Conservation (phyloP, 371 early-diverging fungal species). For the Aphelidium insulamus region DNA sequence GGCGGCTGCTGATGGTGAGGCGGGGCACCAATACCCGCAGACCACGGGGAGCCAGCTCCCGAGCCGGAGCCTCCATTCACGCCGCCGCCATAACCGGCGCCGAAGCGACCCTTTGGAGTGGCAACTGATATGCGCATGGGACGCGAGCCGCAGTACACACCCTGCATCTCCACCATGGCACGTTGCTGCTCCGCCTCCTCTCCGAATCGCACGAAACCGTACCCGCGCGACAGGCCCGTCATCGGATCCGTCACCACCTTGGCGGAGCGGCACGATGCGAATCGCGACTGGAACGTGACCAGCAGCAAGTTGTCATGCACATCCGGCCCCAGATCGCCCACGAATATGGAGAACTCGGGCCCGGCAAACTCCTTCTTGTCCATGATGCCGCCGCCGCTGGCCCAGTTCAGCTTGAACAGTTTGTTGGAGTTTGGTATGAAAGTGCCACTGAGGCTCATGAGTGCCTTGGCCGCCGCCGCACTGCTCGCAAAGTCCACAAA, state of each 20-base stretch:
- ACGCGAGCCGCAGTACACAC: slow-evolving; percentile 38
- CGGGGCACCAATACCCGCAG: slow-evolving; percentile 14
- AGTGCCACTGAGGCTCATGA: slow-evolving; percentile 46
- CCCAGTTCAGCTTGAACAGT: slow-evolving; percentile 78
- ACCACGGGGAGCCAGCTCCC: slow-evolving; percentile 7
- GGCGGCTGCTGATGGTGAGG: slow-evolving; percentile 14
- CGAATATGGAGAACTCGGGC: slow-evolving; percentile 62
- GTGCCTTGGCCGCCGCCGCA: slow-evolving; percentile 33
- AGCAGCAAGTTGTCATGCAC: slow-evolving; percentile 2
- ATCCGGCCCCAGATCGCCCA: slow-evolving; percentile 60
- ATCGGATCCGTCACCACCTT: slow-evolving; percentile 20
- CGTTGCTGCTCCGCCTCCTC: slow-evolving; percentile 44
- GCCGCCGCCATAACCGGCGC: slow-evolving; percentile 1
- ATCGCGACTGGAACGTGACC: slow-evolving; percentile 15
- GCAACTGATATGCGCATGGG: slow-evolving; percentile 66
- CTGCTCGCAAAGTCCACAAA: slow-evolving; percentile 39
- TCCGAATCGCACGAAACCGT: slow-evolving; percentile 61
- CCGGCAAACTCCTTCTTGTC: slow-evolving; percentile 23
- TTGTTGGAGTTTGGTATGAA: slow-evolving; percentile 51
- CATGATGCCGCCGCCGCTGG: slow-evolving; percentile 40
- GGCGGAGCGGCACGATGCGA: slow-evolving; percentile 14
- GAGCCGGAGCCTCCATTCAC: slow-evolving; percentile 1
- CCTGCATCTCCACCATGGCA: slow-evolving; percentile 61
- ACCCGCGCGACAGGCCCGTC: slow-evolving; percentile 25
- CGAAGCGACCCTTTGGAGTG: slow-evolving; percentile 34